phyloP scores from a whole-genome alignment of 1,139 yeast genomes.

The Geotrichum europaeum region DNA sequence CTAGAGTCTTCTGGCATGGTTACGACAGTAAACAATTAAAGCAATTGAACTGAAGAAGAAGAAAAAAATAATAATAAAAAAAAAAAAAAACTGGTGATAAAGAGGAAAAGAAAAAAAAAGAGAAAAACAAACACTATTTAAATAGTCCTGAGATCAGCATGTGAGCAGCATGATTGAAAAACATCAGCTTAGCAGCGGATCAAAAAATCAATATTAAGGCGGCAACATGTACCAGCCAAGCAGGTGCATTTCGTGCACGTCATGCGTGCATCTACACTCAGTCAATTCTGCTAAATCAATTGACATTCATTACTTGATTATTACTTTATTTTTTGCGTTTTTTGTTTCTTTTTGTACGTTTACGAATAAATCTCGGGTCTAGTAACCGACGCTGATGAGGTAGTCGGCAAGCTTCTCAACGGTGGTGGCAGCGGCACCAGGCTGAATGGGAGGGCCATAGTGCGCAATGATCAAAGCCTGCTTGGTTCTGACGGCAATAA shows the following conservation, averaged over 20 bases:
- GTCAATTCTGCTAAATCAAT: background rate
- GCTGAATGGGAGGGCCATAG: constrained; percentile 72
- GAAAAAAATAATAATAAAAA: background rate
- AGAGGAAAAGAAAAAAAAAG: background rate
- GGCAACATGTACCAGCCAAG: background rate
- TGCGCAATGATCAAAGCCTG: constrained; percentile 93
- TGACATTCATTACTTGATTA: background rate
- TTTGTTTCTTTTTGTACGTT: background rate
- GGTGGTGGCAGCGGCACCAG: constrained; percentile 91
- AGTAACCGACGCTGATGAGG: constrained; percentile 80
- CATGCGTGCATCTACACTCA: background rate
- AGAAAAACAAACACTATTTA: background rate
- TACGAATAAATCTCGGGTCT: constrained; percentile 20
- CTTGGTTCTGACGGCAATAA: constrained; percentile 84
- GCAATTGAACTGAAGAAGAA: background rate
- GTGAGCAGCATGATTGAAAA: no score
- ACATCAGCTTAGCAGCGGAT: no score
- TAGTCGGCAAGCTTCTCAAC: constrained; percentile 96
- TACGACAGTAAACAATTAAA: background rate
- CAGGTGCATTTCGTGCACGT: background rate
- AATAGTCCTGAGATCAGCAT: no score
- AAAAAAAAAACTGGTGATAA: background rate
- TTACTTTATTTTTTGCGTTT: background rate
- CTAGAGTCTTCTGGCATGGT: background rate
- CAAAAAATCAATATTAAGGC: no score